These are phyloP conservation scores for Balakata baccata DNA, from an alignment of 345 rosid species.

Conservation along the genomic window DNA sequence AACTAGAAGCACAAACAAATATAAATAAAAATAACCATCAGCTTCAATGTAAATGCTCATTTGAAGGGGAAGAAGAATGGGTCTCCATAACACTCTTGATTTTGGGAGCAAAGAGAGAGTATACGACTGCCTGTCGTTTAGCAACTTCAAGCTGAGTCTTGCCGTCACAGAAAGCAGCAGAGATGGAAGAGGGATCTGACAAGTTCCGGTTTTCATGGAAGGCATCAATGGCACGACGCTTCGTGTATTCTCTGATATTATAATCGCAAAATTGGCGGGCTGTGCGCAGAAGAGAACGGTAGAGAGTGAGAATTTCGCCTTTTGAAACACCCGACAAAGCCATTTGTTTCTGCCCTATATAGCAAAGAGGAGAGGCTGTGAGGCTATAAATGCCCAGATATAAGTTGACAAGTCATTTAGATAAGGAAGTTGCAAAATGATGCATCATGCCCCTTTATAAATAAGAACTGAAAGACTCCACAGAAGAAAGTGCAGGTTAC, in stretches of 20 bases:
- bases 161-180: slow-evolving; percentile 55
- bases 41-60: background rate
- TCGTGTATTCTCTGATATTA: slow-evolving; percentile 76
- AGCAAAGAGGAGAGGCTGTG: too few relatives aligned
- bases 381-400: too few relatives aligned
- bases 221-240: slow-evolving; percentile 66
- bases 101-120: slow-evolving; percentile 68
- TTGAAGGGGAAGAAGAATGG: slow-evolving; percentile 1
- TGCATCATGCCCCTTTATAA: too few relatives aligned
- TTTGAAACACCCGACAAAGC: slow-evolving; percentile 15
- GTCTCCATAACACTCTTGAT: slow-evolving; percentile 80
- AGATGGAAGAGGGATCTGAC: slow-evolving; percentile 42
- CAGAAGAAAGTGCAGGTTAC: too few relatives aligned
- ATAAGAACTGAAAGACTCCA: too few relatives aligned
- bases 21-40: background rate
- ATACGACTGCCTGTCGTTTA: slow-evolving; percentile 58
- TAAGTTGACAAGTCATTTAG: too few relatives aligned
- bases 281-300: slow-evolving; percentile 65
- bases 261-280: slow-evolving; percentile 70
- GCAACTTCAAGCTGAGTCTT: slow-evolving; percentile 62
- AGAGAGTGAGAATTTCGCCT: slow-evolving; percentile 48
- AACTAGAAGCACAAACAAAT: too few relatives aligned
- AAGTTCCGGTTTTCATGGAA: slow-evolving; percentile 54
- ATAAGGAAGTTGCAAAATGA: too few relatives aligned
- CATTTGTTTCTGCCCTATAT: background rate